Evolutionary conservation across 1,284 basidiomycete species (phyloP).

Genomic region (Xerocomus nothofagi): DNA sequence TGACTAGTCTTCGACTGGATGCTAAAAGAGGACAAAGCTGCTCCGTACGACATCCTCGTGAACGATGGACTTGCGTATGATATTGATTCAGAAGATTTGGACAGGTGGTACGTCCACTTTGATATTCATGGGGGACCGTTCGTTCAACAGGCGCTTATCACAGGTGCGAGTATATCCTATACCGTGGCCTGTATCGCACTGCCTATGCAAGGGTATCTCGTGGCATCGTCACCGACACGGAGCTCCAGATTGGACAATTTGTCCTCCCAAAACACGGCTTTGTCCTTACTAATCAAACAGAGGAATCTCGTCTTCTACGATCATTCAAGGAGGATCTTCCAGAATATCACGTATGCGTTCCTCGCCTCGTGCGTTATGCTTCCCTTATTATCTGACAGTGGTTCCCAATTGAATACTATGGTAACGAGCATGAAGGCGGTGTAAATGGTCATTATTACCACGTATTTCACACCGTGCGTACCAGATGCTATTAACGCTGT

Average conservation of each 20-base stretch:
- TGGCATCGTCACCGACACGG: slow-evolving; percentile 73
- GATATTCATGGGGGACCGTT: background rate
- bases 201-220: slow-evolving; percentile 73
- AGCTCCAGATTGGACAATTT: slow-evolving; percentile 81
- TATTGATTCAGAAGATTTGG: slow-evolving; percentile 68
- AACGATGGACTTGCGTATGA: slow-evolving; percentile 73
- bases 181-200: slow-evolving; percentile 78
- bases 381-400: slow-evolving; percentile 46
- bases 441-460: slow-evolving; percentile 74
- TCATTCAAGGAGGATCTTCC: slow-evolving; percentile 66
- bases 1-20: background rate
- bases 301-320: slow-evolving; percentile 65
- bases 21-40: slow-evolving; percentile 46
- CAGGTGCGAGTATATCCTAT: slow-evolving; percentile 90
- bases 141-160: background rate
- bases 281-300: slow-evolving; percentile 56
- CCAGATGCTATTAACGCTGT: background rate
- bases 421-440: slow-evolving; percentile 50
- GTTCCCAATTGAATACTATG: slow-evolving; percentile 75
- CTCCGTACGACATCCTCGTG: slow-evolving; percentile 83
- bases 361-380: background rate
- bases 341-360: slow-evolving; percentile 53
- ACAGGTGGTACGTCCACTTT: slow-evolving; percentile 61
- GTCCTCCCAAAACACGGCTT: slow-evolving; percentile 62
- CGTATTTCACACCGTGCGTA: slow-evolving; percentile 66